Percentiles rank a stretch among this genome's conserved stretches.
Conservation (phyloP, 1,284 basidiomycete genomes). For the Phaffia rhodozyma region DNA sequence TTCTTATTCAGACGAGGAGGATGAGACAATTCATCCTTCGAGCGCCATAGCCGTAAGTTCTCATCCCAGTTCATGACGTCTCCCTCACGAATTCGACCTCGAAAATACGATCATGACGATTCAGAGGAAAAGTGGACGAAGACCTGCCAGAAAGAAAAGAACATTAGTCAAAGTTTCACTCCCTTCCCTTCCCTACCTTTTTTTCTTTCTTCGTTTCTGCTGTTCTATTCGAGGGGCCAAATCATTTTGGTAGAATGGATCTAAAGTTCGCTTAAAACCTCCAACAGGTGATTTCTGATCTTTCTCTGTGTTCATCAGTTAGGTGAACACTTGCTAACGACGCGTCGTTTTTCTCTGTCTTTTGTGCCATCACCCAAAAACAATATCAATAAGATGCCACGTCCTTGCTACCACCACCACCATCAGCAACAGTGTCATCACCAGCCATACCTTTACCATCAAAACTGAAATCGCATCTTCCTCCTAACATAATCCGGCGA, state of each 20-base stretch:
- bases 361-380: not conserved
- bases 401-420: not conserved
- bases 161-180: not conserved
- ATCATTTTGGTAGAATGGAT: too few relatives aligned
- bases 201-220: too few relatives aligned
- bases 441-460: not conserved
- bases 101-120: not conserved
- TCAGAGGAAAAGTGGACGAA: not conserved
- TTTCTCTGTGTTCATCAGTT: not conserved
- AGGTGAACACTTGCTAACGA: not conserved
- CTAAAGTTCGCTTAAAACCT: too few relatives aligned
- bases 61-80: not conserved
- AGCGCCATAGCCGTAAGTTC: not conserved
- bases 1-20: slow-evolving; percentile 7
- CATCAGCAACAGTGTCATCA: not conserved
- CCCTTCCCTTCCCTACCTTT: not conserved
- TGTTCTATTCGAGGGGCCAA: too few relatives aligned
- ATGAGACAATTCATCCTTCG: not conserved
- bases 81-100: not conserved
- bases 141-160: too few relatives aligned
- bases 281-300: too few relatives aligned
- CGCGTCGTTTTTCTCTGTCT: too few relatives aligned
- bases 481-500: slow-evolving; percentile 5
- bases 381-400: not conserved
- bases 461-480: not conserved